Conservation (phyloP, 306 rosid genomes). For the Malus orientalis region DNA sequence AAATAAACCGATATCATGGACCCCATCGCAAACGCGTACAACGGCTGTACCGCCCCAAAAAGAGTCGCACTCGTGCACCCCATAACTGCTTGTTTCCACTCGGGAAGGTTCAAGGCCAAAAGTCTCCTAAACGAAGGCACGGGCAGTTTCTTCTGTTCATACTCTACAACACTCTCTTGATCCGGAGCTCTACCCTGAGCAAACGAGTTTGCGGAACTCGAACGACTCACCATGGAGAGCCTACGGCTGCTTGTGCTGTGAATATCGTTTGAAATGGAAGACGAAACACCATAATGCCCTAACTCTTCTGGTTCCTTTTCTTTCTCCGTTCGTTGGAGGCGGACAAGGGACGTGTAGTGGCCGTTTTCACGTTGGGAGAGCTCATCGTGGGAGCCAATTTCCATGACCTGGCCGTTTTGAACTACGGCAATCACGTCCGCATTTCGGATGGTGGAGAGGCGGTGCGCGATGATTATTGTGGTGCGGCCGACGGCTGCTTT, state of each 20-base stretch:
- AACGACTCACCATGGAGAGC: slow-evolving; percentile 30
- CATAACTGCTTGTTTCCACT: slow-evolving; percentile 67
- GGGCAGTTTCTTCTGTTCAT: slow-evolving; percentile 4
- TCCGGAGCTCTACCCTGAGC: slow-evolving; percentile 15
- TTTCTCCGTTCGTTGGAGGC: slow-evolving; percentile 51
- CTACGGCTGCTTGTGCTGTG: slow-evolving; percentile 39
- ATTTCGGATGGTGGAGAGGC: slow-evolving; percentile 64
- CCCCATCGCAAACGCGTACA: slow-evolving; percentile 57
- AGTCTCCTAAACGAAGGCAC: slow-evolving; percentile 68
- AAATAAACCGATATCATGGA: slow-evolving; percentile 67
- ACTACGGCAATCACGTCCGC: slow-evolving; percentile 68
- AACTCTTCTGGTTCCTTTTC: slow-evolving; percentile 21
- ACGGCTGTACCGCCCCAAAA: slow-evolving; percentile 77
- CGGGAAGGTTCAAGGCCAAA: slow-evolving; percentile 57
- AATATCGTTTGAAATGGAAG: slow-evolving; percentile 32
- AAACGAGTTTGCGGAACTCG: slow-evolving; percentile 45
- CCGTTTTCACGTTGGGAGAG: slow-evolving; percentile 40
- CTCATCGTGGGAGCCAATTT: slow-evolving; percentile 55
- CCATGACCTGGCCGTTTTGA: slow-evolving; percentile 56
- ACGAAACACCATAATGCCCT: background rate
- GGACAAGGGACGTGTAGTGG: slow-evolving; percentile 51
- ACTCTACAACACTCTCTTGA: slow-evolving; percentile 2
- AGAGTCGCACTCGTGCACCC: slow-evolving; percentile 57
- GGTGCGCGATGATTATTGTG: slow-evolving; percentile 79
- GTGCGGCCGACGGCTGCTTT: slow-evolving; percentile 75